These are phyloP conservation scores for Hypericum androsaemum DNA, from an alignment of 345 rosid genomes.

Conservation along the genomic window DNA sequence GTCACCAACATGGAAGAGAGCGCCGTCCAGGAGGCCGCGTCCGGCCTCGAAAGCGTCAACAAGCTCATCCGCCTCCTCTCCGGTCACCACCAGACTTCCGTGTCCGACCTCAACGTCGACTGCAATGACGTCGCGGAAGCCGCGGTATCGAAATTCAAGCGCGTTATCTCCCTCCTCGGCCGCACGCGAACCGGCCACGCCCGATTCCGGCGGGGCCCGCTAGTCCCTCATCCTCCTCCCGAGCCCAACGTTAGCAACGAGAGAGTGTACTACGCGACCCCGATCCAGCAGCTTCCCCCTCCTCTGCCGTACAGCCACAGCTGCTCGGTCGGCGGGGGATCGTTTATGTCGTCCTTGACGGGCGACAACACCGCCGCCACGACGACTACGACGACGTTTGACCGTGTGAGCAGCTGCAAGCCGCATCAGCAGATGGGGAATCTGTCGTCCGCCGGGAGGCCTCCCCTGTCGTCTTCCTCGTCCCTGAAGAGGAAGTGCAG, in stretches of 20 bases:
- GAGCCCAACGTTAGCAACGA: slow-evolving; percentile 1
- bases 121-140: slow-evolving; percentile 4
- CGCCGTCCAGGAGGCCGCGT: slow-evolving; percentile 28
- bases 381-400: slow-evolving; percentile 19
- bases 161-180: slow-evolving; percentile 15
- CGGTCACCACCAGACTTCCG: slow-evolving; percentile 1
- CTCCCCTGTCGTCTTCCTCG: slow-evolving; percentile 22
- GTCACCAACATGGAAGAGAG: slow-evolving; percentile 16
- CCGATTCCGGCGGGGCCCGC: slow-evolving; percentile 4
- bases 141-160: slow-evolving; percentile 14
- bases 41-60: slow-evolving; percentile 24
- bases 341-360: slow-evolving; percentile 43
- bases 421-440: slow-evolving; percentile 42
- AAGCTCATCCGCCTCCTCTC: slow-evolving; percentile 21
- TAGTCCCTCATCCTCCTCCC: not conserved
- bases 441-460: slow-evolving; percentile 6
- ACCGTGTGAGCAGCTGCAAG: no score
- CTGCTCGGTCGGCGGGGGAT: slow-evolving; percentile 35
- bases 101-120: not conserved
- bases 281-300: slow-evolving; percentile 68
- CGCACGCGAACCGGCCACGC: slow-evolving; percentile 8
- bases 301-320: not conserved
- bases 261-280: slow-evolving; percentile 45
- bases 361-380: slow-evolving; percentile 33
- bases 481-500: slow-evolving; percentile 67